These are phyloP conservation scores for Penicillium sp. DNA, from an alignment of 2,329 filamentous ascomycete genomes.

Conservation along the genomic window DNA sequence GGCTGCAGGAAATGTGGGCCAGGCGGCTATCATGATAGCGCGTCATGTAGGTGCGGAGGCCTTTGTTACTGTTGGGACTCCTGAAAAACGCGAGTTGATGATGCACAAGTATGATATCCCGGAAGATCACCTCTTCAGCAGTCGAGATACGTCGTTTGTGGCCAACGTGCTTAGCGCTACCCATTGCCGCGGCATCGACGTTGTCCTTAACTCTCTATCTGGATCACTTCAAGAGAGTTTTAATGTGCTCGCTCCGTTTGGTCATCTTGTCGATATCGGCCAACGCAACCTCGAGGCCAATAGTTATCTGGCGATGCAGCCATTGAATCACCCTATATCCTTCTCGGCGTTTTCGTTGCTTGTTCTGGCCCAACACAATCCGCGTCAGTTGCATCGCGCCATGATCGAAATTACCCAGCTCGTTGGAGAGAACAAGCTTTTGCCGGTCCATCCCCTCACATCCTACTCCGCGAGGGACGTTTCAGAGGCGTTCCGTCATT, in stretches of 20 bases:
- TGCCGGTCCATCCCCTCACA: conserved; percentile 23
- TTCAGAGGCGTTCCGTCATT: conserved; percentile 2
- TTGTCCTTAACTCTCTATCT: neutral
- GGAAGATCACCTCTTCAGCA: neutral
- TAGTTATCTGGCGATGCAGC: conserved; percentile 18
- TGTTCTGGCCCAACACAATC: neutral
- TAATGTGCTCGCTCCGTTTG: conserved; percentile 9
- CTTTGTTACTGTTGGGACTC: too few relatives aligned
- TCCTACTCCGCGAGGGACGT: conserved; percentile 17
- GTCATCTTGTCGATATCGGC: conserved; percentile 12
- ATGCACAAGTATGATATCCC: too few relatives aligned
- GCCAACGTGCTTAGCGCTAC: neutral
- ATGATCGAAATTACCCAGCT: conserved; percentile 2
- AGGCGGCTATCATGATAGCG: too few relatives aligned
- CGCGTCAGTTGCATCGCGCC: neutral
- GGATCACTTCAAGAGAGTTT: conserved; percentile 11
- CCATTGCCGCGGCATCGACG: neutral
- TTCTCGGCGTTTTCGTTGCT: conserved; percentile 11
- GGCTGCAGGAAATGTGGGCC: too few relatives aligned
- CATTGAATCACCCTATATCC: conserved; percentile 7
- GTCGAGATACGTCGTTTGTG: neutral
- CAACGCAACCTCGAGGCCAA: conserved; percentile 7
- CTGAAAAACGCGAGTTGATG: too few relatives aligned
- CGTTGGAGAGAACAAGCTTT: conserved; percentile 20
- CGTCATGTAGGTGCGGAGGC: too few relatives aligned